Conservation (phyloP, 2,329 filamentous ascomycete species). For the Nakataea oryzae region DNA sequence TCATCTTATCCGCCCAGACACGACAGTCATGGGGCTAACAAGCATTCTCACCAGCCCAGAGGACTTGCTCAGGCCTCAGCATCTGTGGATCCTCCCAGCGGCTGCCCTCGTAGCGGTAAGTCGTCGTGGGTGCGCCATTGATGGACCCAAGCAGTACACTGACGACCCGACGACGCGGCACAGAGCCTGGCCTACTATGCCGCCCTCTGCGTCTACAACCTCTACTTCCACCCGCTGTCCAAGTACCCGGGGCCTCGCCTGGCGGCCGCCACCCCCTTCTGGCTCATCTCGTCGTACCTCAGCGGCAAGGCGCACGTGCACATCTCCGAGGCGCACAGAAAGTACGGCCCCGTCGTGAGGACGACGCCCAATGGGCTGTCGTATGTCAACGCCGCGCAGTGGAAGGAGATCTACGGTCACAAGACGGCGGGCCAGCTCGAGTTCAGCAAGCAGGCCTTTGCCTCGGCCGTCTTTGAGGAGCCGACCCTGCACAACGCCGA, state of each 20-base stretch:
- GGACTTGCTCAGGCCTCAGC: neutral
- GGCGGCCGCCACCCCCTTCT: neutral
- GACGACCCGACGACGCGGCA: neutral
- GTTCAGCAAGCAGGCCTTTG: neutral
- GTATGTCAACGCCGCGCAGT: slow-evolving; percentile 22
- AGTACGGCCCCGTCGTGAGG: slow-evolving; percentile 30
- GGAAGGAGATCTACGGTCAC: slow-evolving; percentile 22
- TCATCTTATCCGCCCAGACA: neutral
- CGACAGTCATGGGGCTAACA: neutral
- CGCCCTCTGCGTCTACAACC: neutral
- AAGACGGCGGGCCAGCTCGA: slow-evolving; percentile 4
- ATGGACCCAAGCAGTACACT: neutral
- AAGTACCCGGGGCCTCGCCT: slow-evolving; percentile 6
- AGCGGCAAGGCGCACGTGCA: neutral
- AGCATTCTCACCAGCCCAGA: neutral
- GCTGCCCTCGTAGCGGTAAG: neutral
- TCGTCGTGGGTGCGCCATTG: neutral
- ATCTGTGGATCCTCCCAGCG: neutral
- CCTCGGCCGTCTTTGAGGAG: slow-evolving; percentile 1
- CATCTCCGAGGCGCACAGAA: slow-evolving; percentile 12
- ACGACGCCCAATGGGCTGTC: slow-evolving; percentile 29
- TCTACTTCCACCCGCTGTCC: slow-evolving; percentile 3
- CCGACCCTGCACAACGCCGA: slow-evolving; percentile 1
- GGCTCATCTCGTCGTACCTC: neutral
- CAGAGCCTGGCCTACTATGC: neutral